Evolutionary conservation across 768 basidiomycete genomes (phyloP).

Genomic region (Filobasidium floriforme): DNA sequence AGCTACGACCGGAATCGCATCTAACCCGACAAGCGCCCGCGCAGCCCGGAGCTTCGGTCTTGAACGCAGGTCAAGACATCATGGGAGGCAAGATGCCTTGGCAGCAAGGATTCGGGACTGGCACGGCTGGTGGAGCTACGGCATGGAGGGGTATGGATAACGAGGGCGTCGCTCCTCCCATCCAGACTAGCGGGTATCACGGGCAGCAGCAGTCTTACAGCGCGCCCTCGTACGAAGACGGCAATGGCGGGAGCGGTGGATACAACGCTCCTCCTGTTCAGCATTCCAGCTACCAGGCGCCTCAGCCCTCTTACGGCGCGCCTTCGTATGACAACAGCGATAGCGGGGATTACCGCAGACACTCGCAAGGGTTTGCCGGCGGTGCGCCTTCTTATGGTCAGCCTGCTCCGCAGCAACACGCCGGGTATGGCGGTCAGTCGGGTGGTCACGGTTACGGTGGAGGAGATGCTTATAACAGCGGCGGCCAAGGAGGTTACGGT

Average conservation of each 20-base stretch:
- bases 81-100: conserved; percentile 41
- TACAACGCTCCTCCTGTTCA: background rate
- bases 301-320: conserved; percentile 5
- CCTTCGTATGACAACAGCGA: background rate
- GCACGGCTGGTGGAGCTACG: conserved; percentile 29
- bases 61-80: conserved; percentile 44
- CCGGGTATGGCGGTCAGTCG: background rate
- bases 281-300: background rate
- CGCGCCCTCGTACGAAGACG: background rate
- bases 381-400: conserved; percentile 7
- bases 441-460: too few species aligned
- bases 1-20: background rate
- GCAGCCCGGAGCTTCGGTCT: conserved; percentile 39
- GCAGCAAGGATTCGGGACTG: conserved; percentile 43
- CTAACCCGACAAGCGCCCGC: background rate
- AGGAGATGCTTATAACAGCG: background rate
- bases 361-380: background rate
- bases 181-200: conserved; percentile 13
- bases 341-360: background rate
- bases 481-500: background rate
- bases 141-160: conserved; percentile 40
- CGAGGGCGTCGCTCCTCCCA: conserved; percentile 6
- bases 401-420: background rate
- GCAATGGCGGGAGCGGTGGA: conserved; percentile 3
- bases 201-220: conserved; percentile 1